These are phyloP conservation scores for Boletus tomentosulus DNA, from an alignment of 768 basidiomycete species.

Conservation along the genomic window DNA sequence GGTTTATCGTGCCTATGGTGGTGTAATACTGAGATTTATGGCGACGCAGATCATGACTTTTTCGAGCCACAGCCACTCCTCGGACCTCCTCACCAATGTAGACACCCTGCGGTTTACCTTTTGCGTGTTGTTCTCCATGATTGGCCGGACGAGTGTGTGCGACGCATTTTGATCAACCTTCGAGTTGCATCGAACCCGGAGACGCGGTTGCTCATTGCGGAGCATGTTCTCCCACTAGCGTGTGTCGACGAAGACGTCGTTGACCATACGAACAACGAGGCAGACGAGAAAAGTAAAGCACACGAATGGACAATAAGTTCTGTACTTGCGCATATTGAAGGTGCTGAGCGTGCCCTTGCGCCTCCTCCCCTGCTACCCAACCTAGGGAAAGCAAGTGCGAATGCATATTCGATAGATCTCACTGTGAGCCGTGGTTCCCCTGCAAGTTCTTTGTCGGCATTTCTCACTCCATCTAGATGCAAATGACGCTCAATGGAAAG, in stretches of 20 bases:
- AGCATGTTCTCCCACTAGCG: slow-evolving; percentile 66
- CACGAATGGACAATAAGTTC: slow-evolving; percentile 27
- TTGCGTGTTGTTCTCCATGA: slow-evolving; percentile 73
- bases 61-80: slow-evolving; percentile 54
- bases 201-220: slow-evolving; percentile 66
- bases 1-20: not conserved
- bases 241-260: slow-evolving; percentile 47
- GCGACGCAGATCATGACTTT: slow-evolving; percentile 61
- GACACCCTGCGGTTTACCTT: slow-evolving; percentile 59
- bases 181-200: slow-evolving; percentile 33
- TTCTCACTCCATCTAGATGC: slow-evolving; percentile 47
- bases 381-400: slow-evolving; percentile 62
- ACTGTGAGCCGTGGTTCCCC: slow-evolving; percentile 38
- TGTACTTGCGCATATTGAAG: slow-evolving; percentile 42
- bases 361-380: slow-evolving; percentile 67
- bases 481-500: slow-evolving; percentile 61
- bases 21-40: not conserved
- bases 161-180: slow-evolving; percentile 42
- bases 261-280: slow-evolving; percentile 1
- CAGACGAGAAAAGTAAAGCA: slow-evolving; percentile 3
- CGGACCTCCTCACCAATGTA: slow-evolving; percentile 28
- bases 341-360: slow-evolving; percentile 50
- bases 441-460: not conserved
- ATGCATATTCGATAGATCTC: slow-evolving; percentile 69
- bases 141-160: slow-evolving; percentile 63